Evolutionary conservation across 805 yeast genomes (phyloP), one percentile per base, ranked within the genome.

Genomic region (Candida loeiensis): DNA sequence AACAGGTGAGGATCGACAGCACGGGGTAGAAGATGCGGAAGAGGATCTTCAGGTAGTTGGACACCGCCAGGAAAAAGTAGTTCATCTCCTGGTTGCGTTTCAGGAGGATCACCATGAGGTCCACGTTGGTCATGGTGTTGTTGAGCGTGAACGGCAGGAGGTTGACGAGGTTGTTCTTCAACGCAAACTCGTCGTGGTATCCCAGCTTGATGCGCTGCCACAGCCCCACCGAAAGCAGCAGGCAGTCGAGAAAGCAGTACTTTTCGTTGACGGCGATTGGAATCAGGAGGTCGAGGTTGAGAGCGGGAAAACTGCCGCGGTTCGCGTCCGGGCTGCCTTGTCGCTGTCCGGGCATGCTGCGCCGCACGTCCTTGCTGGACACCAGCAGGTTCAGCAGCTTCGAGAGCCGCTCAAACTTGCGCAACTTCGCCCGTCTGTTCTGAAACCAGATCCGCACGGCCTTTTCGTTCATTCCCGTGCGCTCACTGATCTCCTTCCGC

Each of bases 371-470:
- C 11, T 28, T 21, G 21, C 34, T 38, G 2, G 32, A 17, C 6
- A 21, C 36, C 7, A 36, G 31, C 17, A 24, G 27, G 26, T 25
- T 37, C 40, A 37, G 40, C 40, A 37, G 40, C 32, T 38, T 38
- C 14, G 39, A 37, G 58, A 73, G 61, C 42, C 80, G 72, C 50
- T 80, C 85, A 52, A 76, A 60, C 59, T 84, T 84, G 53, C 89
- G 71, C 32, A 79, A 72, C 56, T 85, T 85, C 15, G 93, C 93
- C 46, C 97, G 66, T 51, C 90, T 69, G 57, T 88, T 88, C 59
- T 89, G 97, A 54, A 87, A 89, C 96, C 96, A 89, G 31, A 89
- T 89, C 40, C 95, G 73, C 2, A 89, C 95, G 11, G 90, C 86
- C 46, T 93, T 76, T 51, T 89, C 96, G 11, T 89, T 77, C 85